Base-by-base conservation (phyloP, 495 filamentous ascomycete genomes). In the Glonium stellatum region DNA sequence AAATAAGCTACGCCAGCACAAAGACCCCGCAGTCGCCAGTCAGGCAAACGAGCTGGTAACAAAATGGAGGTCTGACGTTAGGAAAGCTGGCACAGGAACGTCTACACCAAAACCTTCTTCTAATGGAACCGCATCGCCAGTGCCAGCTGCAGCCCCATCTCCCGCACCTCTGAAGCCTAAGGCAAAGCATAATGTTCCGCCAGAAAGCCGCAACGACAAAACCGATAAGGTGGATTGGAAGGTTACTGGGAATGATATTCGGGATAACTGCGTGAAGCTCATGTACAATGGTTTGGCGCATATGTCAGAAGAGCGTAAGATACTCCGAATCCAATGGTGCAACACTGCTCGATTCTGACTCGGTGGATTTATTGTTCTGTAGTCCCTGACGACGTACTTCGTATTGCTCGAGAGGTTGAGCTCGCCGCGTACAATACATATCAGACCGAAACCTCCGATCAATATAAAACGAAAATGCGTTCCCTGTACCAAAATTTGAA, bases 401-500 rank as follows among this genome's bases (percentile, higher is more conserved):
- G 74, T 59, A 84, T 85, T 57, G 88, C 91, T 23, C 73, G 80
- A 49, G 83, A 85, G 27, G 81, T 92, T 15, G 91, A 96, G 74
- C 59, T 73, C 11, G 89, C 89, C 11, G 88, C 88, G 15, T 91
- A 78, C 15, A 67, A 76, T 9, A 51, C 54, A 37, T 82, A 82
- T 66, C 80, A 79, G 54, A 82, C 85, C 18, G 89, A 92, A 68
- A 85, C 81, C 5, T 81, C 81, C 56, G 71, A 81, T 50, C 76
- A 81, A 42, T 98, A 98, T 79, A 84, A 86, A 56, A 77, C 76
- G 41, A 97, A 96, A 76, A 84, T 96, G 62, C 88, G 95, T 70
- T 90, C 87, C 25, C 81, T 98, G 18, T 96, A 87, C 79, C 85
- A 90, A 67, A 96, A 96, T 67, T 81, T 98, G 54, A 97, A 96